These are phyloP conservation scores for Letharia lupina DNA, from an alignment of 495 filamentous ascomycete species.

Conservation along the genomic window DNA sequence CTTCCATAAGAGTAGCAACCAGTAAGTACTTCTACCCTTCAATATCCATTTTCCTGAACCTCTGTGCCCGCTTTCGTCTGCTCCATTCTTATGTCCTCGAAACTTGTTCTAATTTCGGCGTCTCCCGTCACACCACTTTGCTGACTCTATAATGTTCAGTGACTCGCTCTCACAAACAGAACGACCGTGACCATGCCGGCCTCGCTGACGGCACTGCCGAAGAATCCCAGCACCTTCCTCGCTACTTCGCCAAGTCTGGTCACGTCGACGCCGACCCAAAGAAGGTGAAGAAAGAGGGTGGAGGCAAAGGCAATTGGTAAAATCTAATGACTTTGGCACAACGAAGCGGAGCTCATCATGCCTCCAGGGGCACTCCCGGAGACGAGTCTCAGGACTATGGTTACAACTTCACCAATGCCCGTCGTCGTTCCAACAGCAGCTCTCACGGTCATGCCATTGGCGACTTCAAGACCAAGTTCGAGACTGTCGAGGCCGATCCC, in stretches of 20 bases:
- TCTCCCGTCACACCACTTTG: not conserved
- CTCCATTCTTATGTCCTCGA: not conserved
- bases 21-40: not conserved
- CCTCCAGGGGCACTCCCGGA: constrained; percentile 66
- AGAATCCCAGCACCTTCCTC: constrained; percentile 59
- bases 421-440: constrained; percentile 88
- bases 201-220: constrained; percentile 58
- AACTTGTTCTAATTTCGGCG: not conserved
- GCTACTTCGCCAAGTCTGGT: constrained; percentile 86
- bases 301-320: constrained; percentile 91
- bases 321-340: constrained; percentile 23
- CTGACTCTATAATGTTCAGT: constrained; percentile 41
- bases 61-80: not conserved
- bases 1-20: not conserved
- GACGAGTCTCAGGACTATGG: constrained; percentile 73
- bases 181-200: constrained; percentile 75
- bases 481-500: constrained; percentile 72
- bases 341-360: constrained; percentile 4
- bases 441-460: constrained; percentile 50
- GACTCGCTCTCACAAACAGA: constrained; percentile 91
- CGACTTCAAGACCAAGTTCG: constrained; percentile 82
- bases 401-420: constrained; percentile 75
- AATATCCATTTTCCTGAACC: not conserved
- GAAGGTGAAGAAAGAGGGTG: constrained; percentile 94
- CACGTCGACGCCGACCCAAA: constrained; percentile 74